Conservation (phyloP, 257 asterid genomes). For the Apocynum venetum region DNA sequence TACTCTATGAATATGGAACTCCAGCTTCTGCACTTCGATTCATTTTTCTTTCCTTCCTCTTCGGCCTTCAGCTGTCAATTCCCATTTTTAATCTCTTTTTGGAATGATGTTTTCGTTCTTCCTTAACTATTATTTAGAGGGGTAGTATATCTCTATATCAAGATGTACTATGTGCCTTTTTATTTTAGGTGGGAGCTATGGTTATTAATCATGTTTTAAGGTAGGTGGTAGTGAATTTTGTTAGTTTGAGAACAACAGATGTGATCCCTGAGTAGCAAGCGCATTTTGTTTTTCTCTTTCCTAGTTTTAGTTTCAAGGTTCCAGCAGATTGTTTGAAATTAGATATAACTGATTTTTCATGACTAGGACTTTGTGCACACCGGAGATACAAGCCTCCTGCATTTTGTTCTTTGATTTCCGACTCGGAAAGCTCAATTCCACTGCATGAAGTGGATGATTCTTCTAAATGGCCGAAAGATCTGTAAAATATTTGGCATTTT, state of each 20-base stretch:
- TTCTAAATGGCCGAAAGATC: background rate
- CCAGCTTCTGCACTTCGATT: no score
- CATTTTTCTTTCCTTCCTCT: background rate
- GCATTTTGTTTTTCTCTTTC: background rate
- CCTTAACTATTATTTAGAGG: no score
- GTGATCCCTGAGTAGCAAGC: background rate
- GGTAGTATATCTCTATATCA: background rate
- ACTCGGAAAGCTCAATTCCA: no score
- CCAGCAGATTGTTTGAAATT: background rate
- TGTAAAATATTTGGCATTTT: background rate
- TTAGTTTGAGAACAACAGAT: background rate
- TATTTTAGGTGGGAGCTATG: background rate
- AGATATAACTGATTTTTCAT: no score
- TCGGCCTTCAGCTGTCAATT: background rate
- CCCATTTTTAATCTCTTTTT: background rate
- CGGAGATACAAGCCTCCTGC: no score
- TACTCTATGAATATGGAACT: no score
- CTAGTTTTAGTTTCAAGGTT: background rate
- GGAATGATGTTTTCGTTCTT: background rate
- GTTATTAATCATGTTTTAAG: background rate
- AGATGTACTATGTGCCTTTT: background rate
- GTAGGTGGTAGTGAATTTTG: background rate
- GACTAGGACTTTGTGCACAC: no score
- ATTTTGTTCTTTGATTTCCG: no score
- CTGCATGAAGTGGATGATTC: no score